A percentile compares a stretch with the other conserved stretches of the same genome.
phyloP scores from a whole-genome alignment of 2,329 filamentous ascomycete genomes.

The Fusarium sp. region DNA sequence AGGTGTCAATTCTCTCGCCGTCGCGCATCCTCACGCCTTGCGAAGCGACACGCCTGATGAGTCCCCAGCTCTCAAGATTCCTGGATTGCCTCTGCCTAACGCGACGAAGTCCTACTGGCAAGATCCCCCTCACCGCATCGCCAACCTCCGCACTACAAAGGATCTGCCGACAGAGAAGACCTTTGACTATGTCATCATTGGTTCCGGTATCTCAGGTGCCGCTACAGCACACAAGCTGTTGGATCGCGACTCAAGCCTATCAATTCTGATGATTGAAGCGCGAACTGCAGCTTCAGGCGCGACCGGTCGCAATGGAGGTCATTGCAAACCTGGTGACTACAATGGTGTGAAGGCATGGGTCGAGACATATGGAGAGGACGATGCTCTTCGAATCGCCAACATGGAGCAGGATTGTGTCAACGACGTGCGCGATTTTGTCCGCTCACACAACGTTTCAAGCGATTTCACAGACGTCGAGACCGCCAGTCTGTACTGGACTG shows the following conservation, averaged over 20 bases:
- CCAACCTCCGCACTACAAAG: slow-evolving; percentile 19
- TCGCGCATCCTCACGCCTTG: neutral
- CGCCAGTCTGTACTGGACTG: slow-evolving; percentile 22
- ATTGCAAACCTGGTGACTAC: slow-evolving; percentile 16
- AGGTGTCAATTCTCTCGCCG: neutral
- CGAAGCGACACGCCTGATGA: neutral
- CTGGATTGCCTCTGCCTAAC: slow-evolving; percentile 18
- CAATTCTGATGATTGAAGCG: slow-evolving; percentile 23
- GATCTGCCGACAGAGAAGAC: slow-evolving; percentile 1
- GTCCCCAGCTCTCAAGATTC: slow-evolving; percentile 4
- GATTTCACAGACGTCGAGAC: slow-evolving; percentile 26
- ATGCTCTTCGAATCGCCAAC: slow-evolving; percentile 14
- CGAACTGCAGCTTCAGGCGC: slow-evolving; percentile 21
- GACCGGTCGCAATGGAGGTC: slow-evolving; percentile 9
- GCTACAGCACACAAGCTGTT: slow-evolving; percentile 24
- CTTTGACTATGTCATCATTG: slow-evolving; percentile 30
- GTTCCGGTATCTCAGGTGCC: slow-evolving; percentile 20
- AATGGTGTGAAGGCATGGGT: slow-evolving; percentile 16
- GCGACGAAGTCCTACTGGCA: slow-evolving; percentile 29
- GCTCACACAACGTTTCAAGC: slow-evolving; percentile 16
- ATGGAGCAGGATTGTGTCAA: slow-evolving; percentile 28
- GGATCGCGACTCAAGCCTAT: slow-evolving; percentile 8
- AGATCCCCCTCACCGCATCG: slow-evolving; percentile 26
- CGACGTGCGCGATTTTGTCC: slow-evolving; percentile 23
- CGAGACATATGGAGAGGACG: slow-evolving; percentile 16